Evolutionary conservation across 140 eudicot genomes (phyloP), one percentile per base, ranked within the genome.

Genomic region (Ambrosia hybrid): DNA sequence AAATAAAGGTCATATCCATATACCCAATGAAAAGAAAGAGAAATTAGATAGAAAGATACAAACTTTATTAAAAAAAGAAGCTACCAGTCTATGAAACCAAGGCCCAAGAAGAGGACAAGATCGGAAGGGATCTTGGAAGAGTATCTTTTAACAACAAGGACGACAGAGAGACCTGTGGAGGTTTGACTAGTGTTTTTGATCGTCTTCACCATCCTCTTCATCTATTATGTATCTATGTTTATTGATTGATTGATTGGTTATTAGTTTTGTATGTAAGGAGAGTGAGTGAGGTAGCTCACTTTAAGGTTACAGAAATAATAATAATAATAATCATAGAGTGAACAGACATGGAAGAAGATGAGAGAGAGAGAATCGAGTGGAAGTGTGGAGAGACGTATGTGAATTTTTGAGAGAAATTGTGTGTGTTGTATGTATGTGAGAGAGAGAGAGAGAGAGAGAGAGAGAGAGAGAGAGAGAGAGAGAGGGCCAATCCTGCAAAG

Each of bases 71-170:
- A 48, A 6, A 6, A 12, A 48, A 9, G 12, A 10, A 49, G 55
- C 84, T 91, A 91, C 97, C 97, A 91, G 72, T 91, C 97, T 64
- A 91, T 91, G 85, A 91, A 91, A 12, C 97, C 97, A 74, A 91
- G 96, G 63, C 97, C 97, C 84, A 91, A 82, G 78, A 91, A 91
- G 67, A 91, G 97, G 53, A 88, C 96, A 80, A 88, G 84, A 91
- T 91, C 97, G 67, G 97, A 91, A 3, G 97, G 95, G 91, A 91
- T 88, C 89, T 88, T 88, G 84, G 97, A 91, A 72, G 97, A 88
- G 43, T 91, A 91, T 93, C 97, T 88, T 88, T 91, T 91, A 41
- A 41, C 48, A 41, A 41, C 34, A 30, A 30, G 34, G 34, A 30
- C 2, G 34, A 30, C 34, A 80, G 82, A 80, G 4, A 78, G 78